A percentile compares a stretch with the other conserved stretches of the same genome.
phyloP scores from a whole-genome alignment of 257 asterid species.

The Mitragyna speciosa region DNA sequence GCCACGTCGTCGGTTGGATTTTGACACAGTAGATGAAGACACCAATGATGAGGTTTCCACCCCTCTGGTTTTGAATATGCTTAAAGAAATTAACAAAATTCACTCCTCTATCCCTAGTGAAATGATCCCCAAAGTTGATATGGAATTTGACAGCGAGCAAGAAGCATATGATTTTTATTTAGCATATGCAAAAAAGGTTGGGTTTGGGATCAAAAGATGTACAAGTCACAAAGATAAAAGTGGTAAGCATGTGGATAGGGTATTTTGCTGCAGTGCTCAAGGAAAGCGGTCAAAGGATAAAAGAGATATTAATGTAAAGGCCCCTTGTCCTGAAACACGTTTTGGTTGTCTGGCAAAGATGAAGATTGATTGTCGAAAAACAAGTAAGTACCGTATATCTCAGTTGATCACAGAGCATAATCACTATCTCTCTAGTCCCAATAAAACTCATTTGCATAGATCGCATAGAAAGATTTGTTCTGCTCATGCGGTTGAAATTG shows the following conservation, averaged over 20 bases:
- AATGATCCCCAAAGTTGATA: not conserved
- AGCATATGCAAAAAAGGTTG: not conserved
- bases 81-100: not conserved
- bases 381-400: too few relatives aligned
- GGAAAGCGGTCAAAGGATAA: constrained; percentile 2
- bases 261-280: too few relatives aligned
- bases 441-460: too few relatives aligned
- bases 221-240: not conserved
- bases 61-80: not conserved
- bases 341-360: constrained; percentile 14
- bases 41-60: not conserved
- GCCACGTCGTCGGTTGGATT: not conserved
- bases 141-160: not conserved
- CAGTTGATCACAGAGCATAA: too few relatives aligned
- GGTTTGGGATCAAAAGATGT: not conserved
- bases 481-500: too few relatives aligned
- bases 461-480: too few relatives aligned
- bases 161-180: not conserved
- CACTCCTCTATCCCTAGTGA: too few relatives aligned
- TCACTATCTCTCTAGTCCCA: too few relatives aligned
- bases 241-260: not conserved
- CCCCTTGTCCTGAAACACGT: not conserved
- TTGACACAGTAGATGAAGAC: not conserved
- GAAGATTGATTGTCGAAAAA: not conserved
- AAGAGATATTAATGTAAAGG: not conserved